Base-by-base conservation (phyloP, 129 eudicot genomes). In the Oenanthe sinensis region DNA sequence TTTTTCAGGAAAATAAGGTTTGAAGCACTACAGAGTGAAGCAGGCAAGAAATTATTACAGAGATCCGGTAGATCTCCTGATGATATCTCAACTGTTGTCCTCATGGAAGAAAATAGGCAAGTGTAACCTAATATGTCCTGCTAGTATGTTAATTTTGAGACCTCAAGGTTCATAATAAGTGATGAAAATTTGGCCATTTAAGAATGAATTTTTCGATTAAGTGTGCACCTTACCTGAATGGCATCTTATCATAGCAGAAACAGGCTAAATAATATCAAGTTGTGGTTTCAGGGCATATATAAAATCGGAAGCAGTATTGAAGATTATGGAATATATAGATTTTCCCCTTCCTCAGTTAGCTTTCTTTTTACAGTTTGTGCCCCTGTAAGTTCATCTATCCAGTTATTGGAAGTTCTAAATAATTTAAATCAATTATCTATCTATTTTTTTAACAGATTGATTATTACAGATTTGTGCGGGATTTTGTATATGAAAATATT, bases 261-360 rank as follows among this genome's bases (percentile, higher is more conserved):
- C 75, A n/a, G 40, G 39, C 60, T 73, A 45, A 49, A 80, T 28
- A 30, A 46, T 24, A 46, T 36, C n/a, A 74, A 12, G 9, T 44
- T 72, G 47, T 42, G 5, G 48, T 83, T 86, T 72, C 91, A 96
- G 99, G 82, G 89, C 97, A 65, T 96, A 96, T 62, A 90, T 92
- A 70, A 96, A 96, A 85, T 96, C 99, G 24, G 99, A 90, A 70
- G 97, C 99, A 62, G 97, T 96, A 26, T 75, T 96, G 83, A 96
- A 92, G 96, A 96, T 96, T 77, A 92, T 96, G 99, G 96, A 96
- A 83, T 90, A 90, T 88, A 92, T 96, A 69, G 84, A 96, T 84
- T 79, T 96, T 82, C 99, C 99, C n/a, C 92, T 90, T 69, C 99
- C 97, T 24, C 97, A 96, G 82, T 80, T 96, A 80, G 99, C 99